Base-by-base conservation (phyloP, 2,329 filamentous ascomycete genomes). In the Exserohilum rostratum region DNA sequence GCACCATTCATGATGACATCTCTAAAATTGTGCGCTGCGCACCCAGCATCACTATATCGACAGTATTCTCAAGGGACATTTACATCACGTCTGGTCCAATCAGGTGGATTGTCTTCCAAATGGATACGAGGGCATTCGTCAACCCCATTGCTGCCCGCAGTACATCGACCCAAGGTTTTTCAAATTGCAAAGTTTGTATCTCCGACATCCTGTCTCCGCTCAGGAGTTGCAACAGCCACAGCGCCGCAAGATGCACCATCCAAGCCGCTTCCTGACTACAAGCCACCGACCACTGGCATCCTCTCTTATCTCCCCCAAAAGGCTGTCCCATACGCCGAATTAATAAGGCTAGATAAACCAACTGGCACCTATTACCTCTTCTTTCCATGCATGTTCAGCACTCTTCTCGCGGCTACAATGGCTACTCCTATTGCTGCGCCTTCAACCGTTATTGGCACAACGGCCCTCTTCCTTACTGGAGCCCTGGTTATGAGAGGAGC, bases 401-500 rank as follows among this genome's bases (percentile, higher is more conserved):
- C 91, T 0, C 81, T 95, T 2, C 82, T 95, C 69, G 91, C 91
- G 1, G 90, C 90, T 2, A 87, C 89, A 0, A 82, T 93, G 67
- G 80, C 84, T 2, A 72, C 75, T 1, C 88, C 89, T 0, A 82
- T 87, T 64, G 77, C 86, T 2, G 71, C 85, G 1, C 85, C 89
- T 0, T 70, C 79, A 5, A 79, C 87, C 11, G 85, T 91, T 15
- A 62, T 89, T 27, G 82, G 85, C 44, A 91, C 88, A 0, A 83
- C 84, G 2, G 68, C 71, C 3, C 83, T 95, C 43, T 95, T 96
- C 77, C 84, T 89, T 66, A 81, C 85, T 2, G 91, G 91, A 46
- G 89, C 90, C 3, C 73, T 96, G 39, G 83, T 96, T 62, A 95
- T 96, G 90, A 89, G 92, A 57, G 90, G 92, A 44, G 90, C 91